A percentile compares a stretch with the other conserved stretches of the same genome.
Conservation (phyloP, 176 grass and related monocot genomes). For the Avena atlantica region DNA sequence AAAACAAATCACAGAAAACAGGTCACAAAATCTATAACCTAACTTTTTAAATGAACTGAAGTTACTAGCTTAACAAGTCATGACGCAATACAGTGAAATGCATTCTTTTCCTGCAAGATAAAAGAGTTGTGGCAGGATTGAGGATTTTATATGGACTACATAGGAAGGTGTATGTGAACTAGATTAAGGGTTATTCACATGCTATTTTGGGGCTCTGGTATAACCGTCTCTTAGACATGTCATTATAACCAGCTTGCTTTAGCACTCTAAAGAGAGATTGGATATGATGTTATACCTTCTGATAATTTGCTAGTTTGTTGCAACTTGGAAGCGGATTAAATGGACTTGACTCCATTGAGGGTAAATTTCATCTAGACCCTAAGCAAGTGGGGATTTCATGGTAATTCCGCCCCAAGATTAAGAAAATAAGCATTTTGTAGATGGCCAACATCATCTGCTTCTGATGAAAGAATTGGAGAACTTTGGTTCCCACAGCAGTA, state of each 20-base stretch:
- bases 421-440: not conserved
- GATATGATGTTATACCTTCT: not conserved
- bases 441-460: not conserved
- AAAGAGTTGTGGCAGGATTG: not conserved
- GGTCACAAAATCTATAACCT: slow-evolving; percentile 6
- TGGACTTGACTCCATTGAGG: not conserved
- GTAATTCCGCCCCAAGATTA: not conserved
- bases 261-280: not conserved
- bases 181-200: not conserved
- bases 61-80: not conserved
- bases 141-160: not conserved
- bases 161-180: not conserved
- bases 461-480: not conserved
- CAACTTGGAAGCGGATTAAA: not conserved
- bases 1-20: slow-evolving; percentile 13
- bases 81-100: not conserved
- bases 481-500: not conserved
- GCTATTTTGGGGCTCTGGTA: not conserved
- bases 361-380: not conserved
- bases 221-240: not conserved
- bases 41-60: slow-evolving; percentile 27
- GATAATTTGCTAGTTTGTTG: not conserved
- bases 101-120: not conserved
- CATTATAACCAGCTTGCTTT: not conserved
- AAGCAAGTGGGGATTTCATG: not conserved